Base-by-base conservation (phyloP, 305 asterid genomes). In the Salvia sclarea region DNA sequence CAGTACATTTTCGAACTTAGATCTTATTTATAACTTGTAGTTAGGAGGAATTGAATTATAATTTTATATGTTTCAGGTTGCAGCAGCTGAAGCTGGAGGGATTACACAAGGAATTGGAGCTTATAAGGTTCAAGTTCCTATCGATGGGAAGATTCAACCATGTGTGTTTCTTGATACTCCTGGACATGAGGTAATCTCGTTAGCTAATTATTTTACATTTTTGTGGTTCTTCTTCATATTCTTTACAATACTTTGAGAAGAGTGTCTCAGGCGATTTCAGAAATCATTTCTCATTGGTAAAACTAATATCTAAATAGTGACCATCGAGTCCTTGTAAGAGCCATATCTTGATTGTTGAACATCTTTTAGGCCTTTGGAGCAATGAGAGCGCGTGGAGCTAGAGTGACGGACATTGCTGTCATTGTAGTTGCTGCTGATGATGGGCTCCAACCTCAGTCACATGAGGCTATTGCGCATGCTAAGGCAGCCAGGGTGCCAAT, bases 71-170 rank as follows among this genome's bases (percentile, higher is more conserved):
- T 65, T 58, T 64, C 83, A 94, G 99, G 99, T 94, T 73, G 98
- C 89, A 31, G 96, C 96, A 70, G 82, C 89, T 65, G 99, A 94
- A 88, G 99, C 99, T 33, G 99, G 99, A 80, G 99, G 99, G 59
- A 95, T 95, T 67, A 95, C 99, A 50, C 99, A 91, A 85, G 98
- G 96, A 72, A 91, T 94, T 59, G 99, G 99, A 72, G 99, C 99
- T 22, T 94, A 94, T 80, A 88, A 83, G 81, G 98, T 89, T 75
- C 85, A 86, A 81, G 83, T 94, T 75, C 95, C 91, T 61, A 68
- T 85, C 68, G 98, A 91, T 70, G 93, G 98, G 41, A 88, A 75
- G 77, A 74, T 73, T 57, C 96, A 89, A 52, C 80, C 88, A 44
- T 89, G 97, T 78, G 97, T 94, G 73, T 91, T 94, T 75, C 93